Conservation (phyloP, 331 rosid genomes). For the Ulmus americana region DNA sequence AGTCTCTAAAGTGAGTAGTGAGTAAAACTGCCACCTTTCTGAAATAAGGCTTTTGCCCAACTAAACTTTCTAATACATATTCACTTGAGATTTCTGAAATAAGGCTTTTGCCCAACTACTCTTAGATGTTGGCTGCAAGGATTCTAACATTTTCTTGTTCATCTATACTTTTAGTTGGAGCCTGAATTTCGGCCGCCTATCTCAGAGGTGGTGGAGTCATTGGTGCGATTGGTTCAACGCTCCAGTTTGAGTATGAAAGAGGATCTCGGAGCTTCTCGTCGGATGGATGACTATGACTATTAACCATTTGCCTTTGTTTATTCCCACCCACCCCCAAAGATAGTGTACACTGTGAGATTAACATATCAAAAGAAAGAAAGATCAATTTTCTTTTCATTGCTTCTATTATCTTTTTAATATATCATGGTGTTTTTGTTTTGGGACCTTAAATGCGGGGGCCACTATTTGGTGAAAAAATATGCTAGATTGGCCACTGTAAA, state of each 20-base stretch:
- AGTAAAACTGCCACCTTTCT: background rate
- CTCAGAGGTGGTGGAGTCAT: slow-evolving; percentile 71
- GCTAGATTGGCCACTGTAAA: too few relatives aligned
- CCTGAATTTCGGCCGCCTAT: slow-evolving; percentile 67
- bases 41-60: background rate
- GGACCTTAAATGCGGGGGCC: too few relatives aligned
- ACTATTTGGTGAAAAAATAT: too few relatives aligned
- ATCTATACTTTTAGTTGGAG: slow-evolving; percentile 34
- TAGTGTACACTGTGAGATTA: too few relatives aligned
- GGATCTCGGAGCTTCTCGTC: slow-evolving; percentile 42
- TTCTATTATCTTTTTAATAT: too few relatives aligned
- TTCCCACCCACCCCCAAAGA: too few relatives aligned
- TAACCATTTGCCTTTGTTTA: background rate
- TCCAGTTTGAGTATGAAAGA: slow-evolving; percentile 55
- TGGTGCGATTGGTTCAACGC: slow-evolving; percentile 52
- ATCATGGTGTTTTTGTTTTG: too few relatives aligned
- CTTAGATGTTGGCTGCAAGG: background rate
- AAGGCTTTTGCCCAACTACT: background rate
- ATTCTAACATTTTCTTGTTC: background rate
- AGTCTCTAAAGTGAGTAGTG: too few relatives aligned
- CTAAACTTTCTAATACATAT: too few relatives aligned
- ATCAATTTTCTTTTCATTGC: too few relatives aligned
- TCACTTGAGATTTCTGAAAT: background rate
- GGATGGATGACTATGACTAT: slow-evolving; percentile 43
- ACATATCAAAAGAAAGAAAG: too few relatives aligned